Percentiles rank a stretch among this genome's conserved stretches.
These are phyloP conservation scores for Forsythia suspensa DNA, from an alignment of 257 asterid species.

Conservation along the genomic window DNA sequence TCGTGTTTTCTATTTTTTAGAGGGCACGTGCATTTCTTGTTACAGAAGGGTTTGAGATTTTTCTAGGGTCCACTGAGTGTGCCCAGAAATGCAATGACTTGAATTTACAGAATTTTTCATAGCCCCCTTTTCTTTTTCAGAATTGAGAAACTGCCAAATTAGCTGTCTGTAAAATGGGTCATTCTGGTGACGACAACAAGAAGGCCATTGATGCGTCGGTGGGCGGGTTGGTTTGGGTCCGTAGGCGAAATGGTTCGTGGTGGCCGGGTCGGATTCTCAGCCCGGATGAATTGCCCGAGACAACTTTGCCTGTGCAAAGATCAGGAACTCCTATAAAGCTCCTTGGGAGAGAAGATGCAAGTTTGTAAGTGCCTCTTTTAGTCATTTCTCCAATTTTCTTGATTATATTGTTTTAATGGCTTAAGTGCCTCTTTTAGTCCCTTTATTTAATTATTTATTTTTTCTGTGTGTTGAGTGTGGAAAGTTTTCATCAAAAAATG, in stretches of 20 bases:
- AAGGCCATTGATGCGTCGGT: conserved; percentile 61
- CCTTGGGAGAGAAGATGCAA: conserved; percentile 85
- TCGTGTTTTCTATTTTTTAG: background rate
- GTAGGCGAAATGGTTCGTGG: conserved; percentile 86
- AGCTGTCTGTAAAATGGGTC: conserved; percentile 39
- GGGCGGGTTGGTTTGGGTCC: conserved; percentile 95
- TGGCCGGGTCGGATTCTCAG: conserved; percentile 91
- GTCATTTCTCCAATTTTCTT: too few relatives aligned
- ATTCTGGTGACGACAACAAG: conserved; percentile 44
- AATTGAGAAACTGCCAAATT: background rate
- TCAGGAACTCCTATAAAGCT: conserved; percentile 87
- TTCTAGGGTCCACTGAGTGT: conserved; percentile 13
- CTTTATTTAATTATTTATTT: background rate
- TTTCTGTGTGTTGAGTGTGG: too few relatives aligned
- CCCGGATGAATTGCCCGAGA: conserved; percentile 66
- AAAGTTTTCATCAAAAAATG: background rate
- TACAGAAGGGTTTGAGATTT: too few relatives aligned
- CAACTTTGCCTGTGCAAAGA: conserved; percentile 52
- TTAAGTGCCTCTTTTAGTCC: background rate
- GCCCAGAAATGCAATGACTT: conserved; percentile 26
- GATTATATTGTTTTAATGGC: too few relatives aligned
- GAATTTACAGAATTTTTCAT: too few relatives aligned
- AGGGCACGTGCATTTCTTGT: too few relatives aligned
- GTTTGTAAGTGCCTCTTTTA: conserved; percentile 62
- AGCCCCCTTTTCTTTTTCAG: too few relatives aligned